Evolutionary conservation across 768 basidiomycete species (phyloP).

Genomic region (Rhodosporidiobolus odoratus): DNA sequence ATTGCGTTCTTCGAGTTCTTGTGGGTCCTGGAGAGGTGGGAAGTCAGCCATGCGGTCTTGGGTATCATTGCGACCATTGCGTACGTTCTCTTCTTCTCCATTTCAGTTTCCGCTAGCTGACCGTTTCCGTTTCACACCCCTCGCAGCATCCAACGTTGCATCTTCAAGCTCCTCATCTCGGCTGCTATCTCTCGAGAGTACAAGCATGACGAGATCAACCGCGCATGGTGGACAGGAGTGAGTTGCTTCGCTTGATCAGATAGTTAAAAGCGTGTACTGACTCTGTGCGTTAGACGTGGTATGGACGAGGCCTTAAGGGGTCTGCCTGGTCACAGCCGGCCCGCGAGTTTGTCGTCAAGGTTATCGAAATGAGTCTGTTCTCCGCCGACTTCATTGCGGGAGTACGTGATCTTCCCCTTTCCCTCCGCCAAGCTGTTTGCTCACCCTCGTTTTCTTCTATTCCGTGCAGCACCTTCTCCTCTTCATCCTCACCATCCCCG

Average conservation of each 20-base stretch:
- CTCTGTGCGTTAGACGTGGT: slow-evolving; percentile 58
- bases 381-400: slow-evolving; percentile 74
- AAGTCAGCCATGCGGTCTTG: slow-evolving; percentile 83
- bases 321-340: slow-evolving; percentile 96
- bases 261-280: too few relatives aligned
- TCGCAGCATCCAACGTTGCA: slow-evolving; percentile 67
- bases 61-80: slow-evolving; percentile 85
- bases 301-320: slow-evolving; percentile 81
- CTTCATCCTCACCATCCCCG: slow-evolving; percentile 82
- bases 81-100: neutral
- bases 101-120: too few relatives aligned
- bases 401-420: slow-evolving; percentile 37
- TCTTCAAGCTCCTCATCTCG: slow-evolving; percentile 89
- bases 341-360: slow-evolving; percentile 95
- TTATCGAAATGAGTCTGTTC: slow-evolving; percentile 92
- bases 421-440: neutral
- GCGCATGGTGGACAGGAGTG: slow-evolving; percentile 97
- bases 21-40: slow-evolving; percentile 94
- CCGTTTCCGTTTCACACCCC: neutral
- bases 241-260: neutral
- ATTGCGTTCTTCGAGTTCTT: slow-evolving; percentile 93
- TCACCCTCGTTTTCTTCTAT: neutral
- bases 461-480: slow-evolving; percentile 59
- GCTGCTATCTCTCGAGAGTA: slow-evolving; percentile 94
- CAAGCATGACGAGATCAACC: slow-evolving; percentile 98